phyloP scores from a whole-genome alignment of 805 yeast genomes.

The Pichia insulana region DNA sequence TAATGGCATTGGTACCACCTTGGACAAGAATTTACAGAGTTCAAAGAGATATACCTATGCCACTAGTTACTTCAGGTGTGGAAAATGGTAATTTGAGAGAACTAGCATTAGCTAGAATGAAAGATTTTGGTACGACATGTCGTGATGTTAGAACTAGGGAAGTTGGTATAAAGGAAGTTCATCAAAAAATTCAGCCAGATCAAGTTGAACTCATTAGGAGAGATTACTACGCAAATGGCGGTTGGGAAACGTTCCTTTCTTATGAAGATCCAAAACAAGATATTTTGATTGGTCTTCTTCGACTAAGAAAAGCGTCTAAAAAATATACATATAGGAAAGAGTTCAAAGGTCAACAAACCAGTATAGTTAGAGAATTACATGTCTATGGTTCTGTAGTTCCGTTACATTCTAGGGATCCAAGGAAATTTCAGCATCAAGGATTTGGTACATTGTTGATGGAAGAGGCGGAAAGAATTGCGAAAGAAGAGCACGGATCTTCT shows the following conservation, averaged over 20 bases:
- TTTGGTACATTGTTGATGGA: slow-evolving; percentile 97
- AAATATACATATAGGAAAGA: slow-evolving; percentile 88
- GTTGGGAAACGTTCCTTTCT: slow-evolving; percentile 95
- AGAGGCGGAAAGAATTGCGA: slow-evolving; percentile 93
- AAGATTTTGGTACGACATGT: slow-evolving; percentile 92
- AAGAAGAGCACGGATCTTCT: slow-evolving; percentile 86
- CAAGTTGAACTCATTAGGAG: slow-evolving; percentile 93
- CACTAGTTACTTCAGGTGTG: slow-evolving; percentile 93
- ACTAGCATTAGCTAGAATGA: slow-evolving; percentile 93
- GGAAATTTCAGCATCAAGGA: slow-evolving; percentile 98
- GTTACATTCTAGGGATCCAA: slow-evolving; percentile 89
- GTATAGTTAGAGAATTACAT: slow-evolving; percentile 93
- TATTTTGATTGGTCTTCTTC: slow-evolving; percentile 80
- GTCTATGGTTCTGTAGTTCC: slow-evolving; percentile 98
- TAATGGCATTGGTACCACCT: slow-evolving; percentile 93
- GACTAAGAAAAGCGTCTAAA: slow-evolving; percentile 82
- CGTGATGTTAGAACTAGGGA: slow-evolving; percentile 96
- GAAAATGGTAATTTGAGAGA: slow-evolving; percentile 96
- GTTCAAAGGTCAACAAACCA: slow-evolving; percentile 72
- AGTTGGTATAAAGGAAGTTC: slow-evolving; percentile 98
- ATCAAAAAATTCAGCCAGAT: slow-evolving; percentile 92
- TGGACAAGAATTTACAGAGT: slow-evolving; percentile 99
- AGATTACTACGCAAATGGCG: slow-evolving; percentile 95
- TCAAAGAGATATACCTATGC: slow-evolving; percentile 99
- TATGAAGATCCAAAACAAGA: slow-evolving; percentile 97